phyloP scores from a whole-genome alignment of 176 grass and related monocot genomes.

The Oryza australiensis region DNA sequence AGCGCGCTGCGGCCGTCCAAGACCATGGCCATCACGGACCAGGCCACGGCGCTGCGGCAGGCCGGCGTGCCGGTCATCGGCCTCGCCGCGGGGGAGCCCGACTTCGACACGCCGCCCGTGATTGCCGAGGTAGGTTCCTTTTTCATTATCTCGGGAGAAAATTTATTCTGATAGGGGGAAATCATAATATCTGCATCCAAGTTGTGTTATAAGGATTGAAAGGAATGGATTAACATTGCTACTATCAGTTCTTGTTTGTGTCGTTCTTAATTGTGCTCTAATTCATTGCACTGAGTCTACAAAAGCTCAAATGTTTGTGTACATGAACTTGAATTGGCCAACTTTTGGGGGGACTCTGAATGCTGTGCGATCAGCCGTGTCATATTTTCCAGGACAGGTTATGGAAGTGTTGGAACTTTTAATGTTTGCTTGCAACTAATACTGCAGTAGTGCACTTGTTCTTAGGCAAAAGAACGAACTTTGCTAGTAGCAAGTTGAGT shows the following conservation, averaged over 20 bases:
- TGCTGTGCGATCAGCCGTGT: neutral
- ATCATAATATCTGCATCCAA: neutral
- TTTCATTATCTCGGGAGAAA: neutral
- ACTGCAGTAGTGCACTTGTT: neutral
- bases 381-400: neutral
- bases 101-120: constrained; percentile 59
- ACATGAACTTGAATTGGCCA: neutral
- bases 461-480: neutral
- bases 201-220: neutral
- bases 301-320: neutral
- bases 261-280: neutral
- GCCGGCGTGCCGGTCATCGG: constrained; percentile 61
- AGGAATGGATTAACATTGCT: neutral
- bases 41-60: constrained; percentile 65
- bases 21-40: constrained; percentile 72
- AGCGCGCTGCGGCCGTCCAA: constrained; percentile 59
- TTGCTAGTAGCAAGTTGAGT: neutral
- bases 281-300: neutral
- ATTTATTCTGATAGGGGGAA: neutral
- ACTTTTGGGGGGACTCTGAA: neutral
- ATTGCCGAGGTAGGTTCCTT: constrained; percentile 50
- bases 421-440: neutral
- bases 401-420: neutral
- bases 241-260: no score
- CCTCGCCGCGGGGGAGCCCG: constrained; percentile 72